phyloP scores from a whole-genome alignment of 148 eudicot genomes.

The Fagopyrum esculentum region DNA sequence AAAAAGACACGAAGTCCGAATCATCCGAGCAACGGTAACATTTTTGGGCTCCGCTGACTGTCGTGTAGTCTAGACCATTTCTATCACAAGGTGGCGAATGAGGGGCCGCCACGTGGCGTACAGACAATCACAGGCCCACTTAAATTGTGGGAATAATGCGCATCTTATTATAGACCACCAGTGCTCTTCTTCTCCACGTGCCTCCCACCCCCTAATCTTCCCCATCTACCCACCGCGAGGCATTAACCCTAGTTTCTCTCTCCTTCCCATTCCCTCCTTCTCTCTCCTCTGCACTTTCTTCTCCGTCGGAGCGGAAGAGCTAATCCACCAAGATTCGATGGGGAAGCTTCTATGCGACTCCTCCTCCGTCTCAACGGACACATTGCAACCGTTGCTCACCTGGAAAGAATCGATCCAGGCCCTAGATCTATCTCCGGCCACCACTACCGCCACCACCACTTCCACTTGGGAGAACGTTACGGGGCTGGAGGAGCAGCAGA shows the following conservation, averaged over 20 bases:
- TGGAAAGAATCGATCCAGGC: constrained; percentile 49
- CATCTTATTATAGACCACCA: background rate
- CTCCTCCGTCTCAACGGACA: constrained; percentile 25
- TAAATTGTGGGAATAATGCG: background rate
- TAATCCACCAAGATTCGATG: constrained; percentile 27
- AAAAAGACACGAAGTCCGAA: background rate
- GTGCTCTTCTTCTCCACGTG: background rate
- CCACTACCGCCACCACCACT: constrained; percentile 8
- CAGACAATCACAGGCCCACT: background rate
- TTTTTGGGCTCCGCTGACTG: background rate
- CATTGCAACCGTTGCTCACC: constrained; percentile 31
- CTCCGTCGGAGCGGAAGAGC: background rate
- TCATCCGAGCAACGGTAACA: constrained; percentile 10
- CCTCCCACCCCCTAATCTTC: constrained; percentile 10
- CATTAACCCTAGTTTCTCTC: constrained; percentile 51
- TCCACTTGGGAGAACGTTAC: constrained; percentile 56
- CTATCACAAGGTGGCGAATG: background rate
- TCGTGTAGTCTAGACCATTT: background rate
- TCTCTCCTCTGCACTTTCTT: constrained; percentile 15
- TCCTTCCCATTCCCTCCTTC: constrained; percentile 22
- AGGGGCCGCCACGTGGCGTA: background rate
- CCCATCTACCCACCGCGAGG: constrained; percentile 43
- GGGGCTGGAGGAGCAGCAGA: constrained; percentile 62
- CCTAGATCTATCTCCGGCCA: constrained; percentile 19
- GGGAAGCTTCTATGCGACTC: constrained; percentile 76